These are phyloP conservation scores for Ogataea pini DNA, from an alignment of 805 yeast genomes.

Conservation along the genomic window DNA sequence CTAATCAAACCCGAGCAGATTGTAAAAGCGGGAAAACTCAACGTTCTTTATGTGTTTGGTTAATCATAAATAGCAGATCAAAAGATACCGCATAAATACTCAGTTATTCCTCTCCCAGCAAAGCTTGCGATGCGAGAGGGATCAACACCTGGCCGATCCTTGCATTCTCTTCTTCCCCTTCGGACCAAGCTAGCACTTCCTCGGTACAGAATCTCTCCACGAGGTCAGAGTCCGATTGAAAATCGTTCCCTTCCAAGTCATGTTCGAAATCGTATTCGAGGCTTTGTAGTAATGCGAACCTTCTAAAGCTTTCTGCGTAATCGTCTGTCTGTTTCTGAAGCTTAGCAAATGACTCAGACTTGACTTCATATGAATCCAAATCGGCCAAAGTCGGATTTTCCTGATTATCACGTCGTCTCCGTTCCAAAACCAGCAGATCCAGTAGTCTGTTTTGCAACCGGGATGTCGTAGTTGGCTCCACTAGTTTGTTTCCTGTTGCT, in stretches of 20 bases:
- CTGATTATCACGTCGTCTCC: conserved; percentile 38
- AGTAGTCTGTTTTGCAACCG: conserved; percentile 37
- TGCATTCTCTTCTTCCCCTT: not conserved
- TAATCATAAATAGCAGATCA: no score
- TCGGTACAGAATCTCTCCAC: conserved; percentile 32
- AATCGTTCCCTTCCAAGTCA: conserved; percentile 27
- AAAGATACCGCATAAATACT: no score
- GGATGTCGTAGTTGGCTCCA: conserved; percentile 34
- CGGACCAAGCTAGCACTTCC: conserved; percentile 19
- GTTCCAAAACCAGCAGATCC: conserved; percentile 35
- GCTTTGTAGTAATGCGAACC: conserved; percentile 37
- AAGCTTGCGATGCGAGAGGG: conserved; percentile 38
- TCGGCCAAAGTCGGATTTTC: conserved; percentile 27
- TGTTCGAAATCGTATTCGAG: conserved; percentile 40
- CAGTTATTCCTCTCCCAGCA: conserved; percentile 22
- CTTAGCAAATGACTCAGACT: conserved; percentile 32
- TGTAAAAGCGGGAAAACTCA: no score
- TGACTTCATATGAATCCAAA: conserved; percentile 36
- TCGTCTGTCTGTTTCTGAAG: conserved; percentile 23
- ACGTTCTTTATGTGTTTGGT: no score
- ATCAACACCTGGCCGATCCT: conserved; percentile 19
- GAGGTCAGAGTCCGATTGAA: conserved; percentile 31
- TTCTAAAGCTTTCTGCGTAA: conserved; percentile 31
- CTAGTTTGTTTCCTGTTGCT: conserved; percentile 11
- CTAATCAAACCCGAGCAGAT: no score